Conservation (phyloP, 164 flowering plant species). For the Chimonanthus praecox region DNA sequence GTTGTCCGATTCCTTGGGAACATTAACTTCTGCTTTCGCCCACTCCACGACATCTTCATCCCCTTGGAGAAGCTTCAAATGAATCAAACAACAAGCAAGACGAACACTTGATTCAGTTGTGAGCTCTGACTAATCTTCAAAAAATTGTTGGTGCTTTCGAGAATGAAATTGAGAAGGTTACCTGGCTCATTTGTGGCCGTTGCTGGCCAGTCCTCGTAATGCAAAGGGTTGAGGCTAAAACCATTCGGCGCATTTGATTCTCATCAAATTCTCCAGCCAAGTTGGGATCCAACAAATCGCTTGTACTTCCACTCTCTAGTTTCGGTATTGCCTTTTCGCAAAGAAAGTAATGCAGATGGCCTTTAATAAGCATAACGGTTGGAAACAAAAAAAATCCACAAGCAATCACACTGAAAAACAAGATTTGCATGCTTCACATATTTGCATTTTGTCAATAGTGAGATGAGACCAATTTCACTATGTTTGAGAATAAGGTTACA, state of each 20-base stretch:
- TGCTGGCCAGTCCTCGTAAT: constrained; percentile 55
- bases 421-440: too few species aligned
- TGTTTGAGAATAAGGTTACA: too few species aligned
- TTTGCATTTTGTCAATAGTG: too few species aligned
- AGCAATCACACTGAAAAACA: too few species aligned
- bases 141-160: neutral
- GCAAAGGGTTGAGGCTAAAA: constrained; percentile 68
- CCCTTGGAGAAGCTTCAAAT: constrained; percentile 69
- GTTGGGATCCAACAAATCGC: constrained; percentile 53
- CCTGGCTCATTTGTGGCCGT: constrained; percentile 77
- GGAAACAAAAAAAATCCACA: too few species aligned
- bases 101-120: neutral
- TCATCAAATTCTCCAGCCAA: constrained; percentile 45
- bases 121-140: neutral
- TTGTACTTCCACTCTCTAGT: constrained; percentile 46
- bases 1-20: constrained; percentile 23
- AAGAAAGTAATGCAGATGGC: neutral
- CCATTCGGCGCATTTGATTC: constrained; percentile 65
- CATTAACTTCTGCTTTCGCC: constrained; percentile 14
- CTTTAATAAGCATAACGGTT: too few species aligned
- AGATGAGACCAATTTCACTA: too few species aligned
- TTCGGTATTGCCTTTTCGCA: constrained; percentile 64
- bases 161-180: constrained; percentile 14
- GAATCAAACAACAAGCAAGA: neutral
- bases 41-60: constrained; percentile 28